phyloP scores from a whole-genome alignment of 2,329 filamentous ascomycete species.

The Trichoderma sp. region DNA sequence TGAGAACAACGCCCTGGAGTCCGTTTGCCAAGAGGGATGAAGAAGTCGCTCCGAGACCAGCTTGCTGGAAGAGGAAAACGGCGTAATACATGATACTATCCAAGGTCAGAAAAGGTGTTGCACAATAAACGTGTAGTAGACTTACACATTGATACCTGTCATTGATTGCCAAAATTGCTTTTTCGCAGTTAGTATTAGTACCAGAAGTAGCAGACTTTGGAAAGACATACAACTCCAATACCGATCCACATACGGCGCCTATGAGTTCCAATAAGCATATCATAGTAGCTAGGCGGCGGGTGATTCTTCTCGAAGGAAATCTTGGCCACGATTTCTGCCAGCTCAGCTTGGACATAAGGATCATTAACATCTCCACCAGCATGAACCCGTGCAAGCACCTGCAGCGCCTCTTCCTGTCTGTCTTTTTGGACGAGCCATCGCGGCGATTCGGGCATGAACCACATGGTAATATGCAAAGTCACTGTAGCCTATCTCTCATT shows the following conservation, averaged over 20 bases:
- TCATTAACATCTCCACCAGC: constrained; percentile 17
- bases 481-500: constrained; percentile 3
- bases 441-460: constrained; percentile 27
- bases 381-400: constrained; percentile 17
- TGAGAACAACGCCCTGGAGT: constrained; percentile 29
- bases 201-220: not conserved
- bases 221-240: constrained; percentile 26
- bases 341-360: constrained; percentile 20
- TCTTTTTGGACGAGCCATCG: constrained; percentile 27
- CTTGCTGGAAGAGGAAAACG: constrained; percentile 29
- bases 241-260: constrained; percentile 29
- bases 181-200: not conserved
- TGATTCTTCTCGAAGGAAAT: constrained; percentile 26
- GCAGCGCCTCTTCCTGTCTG: constrained; percentile 23
- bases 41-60: constrained; percentile 27
- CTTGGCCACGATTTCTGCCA: constrained; percentile 28
- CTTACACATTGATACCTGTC: constrained; percentile 30
- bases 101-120: not conserved
- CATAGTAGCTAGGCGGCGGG: constrained; percentile 25
- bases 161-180: constrained; percentile 31
- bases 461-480: constrained; percentile 26
- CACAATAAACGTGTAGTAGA: too few species aligned
- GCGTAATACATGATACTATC: constrained; percentile 29
- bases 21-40: constrained; percentile 28
- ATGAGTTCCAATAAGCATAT: constrained; percentile 25